Percentiles rank a stretch among this genome's conserved stretches.
Evolutionary conservation across 345 rosid species (phyloP).

Genomic region (Abelmoschus esculentus): DNA sequence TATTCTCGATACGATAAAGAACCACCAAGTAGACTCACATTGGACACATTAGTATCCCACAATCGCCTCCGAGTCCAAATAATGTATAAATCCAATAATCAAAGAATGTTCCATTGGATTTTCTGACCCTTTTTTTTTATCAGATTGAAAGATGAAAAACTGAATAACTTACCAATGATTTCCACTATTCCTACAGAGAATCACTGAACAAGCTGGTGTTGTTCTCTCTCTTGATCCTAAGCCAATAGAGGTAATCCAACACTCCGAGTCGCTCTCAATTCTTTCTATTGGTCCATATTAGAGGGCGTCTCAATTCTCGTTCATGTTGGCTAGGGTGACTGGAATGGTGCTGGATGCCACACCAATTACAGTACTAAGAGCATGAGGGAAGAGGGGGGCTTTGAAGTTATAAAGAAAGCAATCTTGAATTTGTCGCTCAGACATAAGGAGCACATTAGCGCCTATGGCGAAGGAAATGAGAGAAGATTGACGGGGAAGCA

Average conservation of each 20-base stretch:
- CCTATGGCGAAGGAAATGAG: constrained; percentile 98
- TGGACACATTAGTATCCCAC: too few relatives aligned
- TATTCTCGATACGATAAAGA: neutral
- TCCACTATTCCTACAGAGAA: constrained; percentile 50
- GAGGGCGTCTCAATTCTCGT: neutral
- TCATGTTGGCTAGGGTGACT: constrained; percentile 55
- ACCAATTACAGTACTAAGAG: constrained; percentile 93
- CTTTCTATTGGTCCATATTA: neutral
- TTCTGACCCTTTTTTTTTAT: too few relatives aligned
- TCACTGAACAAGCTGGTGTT: constrained; percentile 95
- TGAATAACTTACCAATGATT: constrained; percentile 25
- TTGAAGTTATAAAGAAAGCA: constrained; percentile 79
- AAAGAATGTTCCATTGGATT: too few relatives aligned
- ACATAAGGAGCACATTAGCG: constrained; percentile 79
- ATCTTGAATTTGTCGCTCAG: constrained; percentile 86
- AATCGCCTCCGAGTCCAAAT: constrained; percentile 3
- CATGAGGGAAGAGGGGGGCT: constrained; percentile 96
- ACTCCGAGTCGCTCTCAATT: neutral
- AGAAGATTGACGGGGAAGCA: constrained; percentile 95
- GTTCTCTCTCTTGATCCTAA: constrained; percentile 91
- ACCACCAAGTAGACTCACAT: neutral
- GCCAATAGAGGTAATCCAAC: constrained; percentile 61
- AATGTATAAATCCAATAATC: too few relatives aligned
- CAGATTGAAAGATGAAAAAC: too few relatives aligned
- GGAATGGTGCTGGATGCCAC: constrained; percentile 99